Evolutionary conservation across 495 filamentous ascomycete species (phyloP).

Genomic region (Aspergillus bridgeri): DNA sequence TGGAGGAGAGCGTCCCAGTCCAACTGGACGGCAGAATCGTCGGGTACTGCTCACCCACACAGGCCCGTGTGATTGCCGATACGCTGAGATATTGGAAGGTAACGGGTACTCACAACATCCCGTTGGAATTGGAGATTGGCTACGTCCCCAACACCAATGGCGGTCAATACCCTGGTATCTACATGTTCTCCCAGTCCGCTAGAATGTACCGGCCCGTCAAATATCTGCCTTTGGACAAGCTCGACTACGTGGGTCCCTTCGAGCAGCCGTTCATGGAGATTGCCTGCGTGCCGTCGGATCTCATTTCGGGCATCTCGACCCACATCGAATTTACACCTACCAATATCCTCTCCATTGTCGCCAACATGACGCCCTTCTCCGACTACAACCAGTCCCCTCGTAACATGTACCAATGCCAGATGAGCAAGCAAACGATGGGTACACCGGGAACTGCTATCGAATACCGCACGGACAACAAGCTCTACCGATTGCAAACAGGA

Average conservation of each 20-base stretch:
- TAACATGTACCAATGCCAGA: conserved; percentile 99
- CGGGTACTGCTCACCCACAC: conserved; percentile 82
- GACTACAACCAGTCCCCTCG: conserved; percentile 98
- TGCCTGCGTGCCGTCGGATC: conserved; percentile 78
- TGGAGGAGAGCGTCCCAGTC: conserved; percentile 77
- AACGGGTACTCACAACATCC: conserved; percentile 80
- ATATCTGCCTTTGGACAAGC: conserved; percentile 77
- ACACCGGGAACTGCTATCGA: conserved; percentile 84
- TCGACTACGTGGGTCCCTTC: conserved; percentile 85
- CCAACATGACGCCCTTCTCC: conserved; percentile 98
- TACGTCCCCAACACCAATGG: conserved; percentile 81
- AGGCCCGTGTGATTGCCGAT: conserved; percentile 74
- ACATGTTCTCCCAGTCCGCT: conserved; percentile 81
- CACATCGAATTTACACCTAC: conserved; percentile 95
- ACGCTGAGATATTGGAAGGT: conserved; percentile 93
- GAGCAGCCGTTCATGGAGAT: conserved; percentile 99
- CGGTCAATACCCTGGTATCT: conserved; percentile 93
- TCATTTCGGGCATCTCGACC: conserved; percentile 80
- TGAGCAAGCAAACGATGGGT: conserved; percentile 99
- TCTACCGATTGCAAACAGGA: conserved; percentile 90
- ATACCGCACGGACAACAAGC: conserved; percentile 94
- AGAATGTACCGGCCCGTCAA: conserved; percentile 91
- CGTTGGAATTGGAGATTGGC: conserved; percentile 82
- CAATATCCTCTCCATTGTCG: conserved; percentile 94
- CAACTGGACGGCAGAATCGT: conserved; percentile 87